phyloP scores from a whole-genome alignment of 2,329 filamentous ascomycete species.

The Botryotinia calthae region DNA sequence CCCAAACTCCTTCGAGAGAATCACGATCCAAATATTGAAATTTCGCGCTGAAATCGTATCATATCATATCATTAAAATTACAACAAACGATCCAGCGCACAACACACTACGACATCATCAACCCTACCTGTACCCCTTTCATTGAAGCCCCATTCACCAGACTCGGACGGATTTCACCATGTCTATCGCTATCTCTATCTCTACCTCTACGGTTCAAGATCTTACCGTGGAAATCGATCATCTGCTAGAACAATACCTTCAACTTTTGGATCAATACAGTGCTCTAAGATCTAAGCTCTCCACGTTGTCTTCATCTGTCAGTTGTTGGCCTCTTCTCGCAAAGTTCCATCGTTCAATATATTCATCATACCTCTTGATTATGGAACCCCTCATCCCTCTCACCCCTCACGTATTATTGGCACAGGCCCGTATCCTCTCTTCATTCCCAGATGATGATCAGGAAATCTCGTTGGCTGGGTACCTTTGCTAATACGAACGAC shows the following conservation, averaged over 20 bases:
- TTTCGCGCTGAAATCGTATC: not conserved
- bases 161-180: not conserved
- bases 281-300: slow-evolving; percentile 55
- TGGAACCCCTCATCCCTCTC: not conserved
- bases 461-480: not conserved
- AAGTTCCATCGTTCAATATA: slow-evolving; percentile 46
- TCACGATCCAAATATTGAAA: not conserved
- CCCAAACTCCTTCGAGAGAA: not conserved
- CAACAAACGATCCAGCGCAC: not conserved
- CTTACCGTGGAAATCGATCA: slow-evolving; percentile 14
- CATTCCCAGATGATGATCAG: not conserved
- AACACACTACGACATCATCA: not conserved
- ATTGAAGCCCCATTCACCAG: not conserved
- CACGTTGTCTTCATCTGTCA: slow-evolving; percentile 46
- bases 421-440: not conserved
- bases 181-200: not conserved
- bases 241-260: slow-evolving; percentile 52
- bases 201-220: not conserved
- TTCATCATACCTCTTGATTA: not conserved
- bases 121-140: not conserved
- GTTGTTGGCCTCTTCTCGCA: slow-evolving; percentile 53
- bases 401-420: not conserved
- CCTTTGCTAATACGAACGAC: not conserved
- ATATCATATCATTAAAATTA: not conserved
- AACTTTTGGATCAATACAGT: slow-evolving; percentile 64